A percentile compares a stretch with the other conserved stretches of the same genome.
Evolutionary conservation across 192 early-diverging fungal species (phyloP).

Genomic region (Coemansia guatemalensis): DNA sequence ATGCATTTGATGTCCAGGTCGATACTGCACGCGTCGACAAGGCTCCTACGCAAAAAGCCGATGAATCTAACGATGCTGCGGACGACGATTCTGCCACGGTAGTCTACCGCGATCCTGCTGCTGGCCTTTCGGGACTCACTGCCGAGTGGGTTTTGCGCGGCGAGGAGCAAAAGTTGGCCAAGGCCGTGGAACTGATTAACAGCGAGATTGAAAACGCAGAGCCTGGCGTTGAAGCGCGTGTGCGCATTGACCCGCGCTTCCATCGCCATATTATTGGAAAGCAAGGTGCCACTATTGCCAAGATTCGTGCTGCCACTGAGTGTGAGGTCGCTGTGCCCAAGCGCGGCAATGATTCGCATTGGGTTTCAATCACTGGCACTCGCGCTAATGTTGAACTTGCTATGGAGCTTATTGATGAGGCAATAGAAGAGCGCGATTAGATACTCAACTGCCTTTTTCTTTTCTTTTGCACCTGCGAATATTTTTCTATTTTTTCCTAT

Average conservation of each 20-base stretch:
- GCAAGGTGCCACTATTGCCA: conserved; percentile 66
- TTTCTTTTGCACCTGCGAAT: too few relatives aligned
- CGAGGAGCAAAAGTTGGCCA: conserved; percentile 53
- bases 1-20: conserved; percentile 62
- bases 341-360: conserved; percentile 26
- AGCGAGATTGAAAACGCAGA: conserved; percentile 11
- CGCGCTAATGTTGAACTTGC: conserved; percentile 30
- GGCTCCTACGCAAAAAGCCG: conserved; percentile 49
- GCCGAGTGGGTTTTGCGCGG: conserved; percentile 59
- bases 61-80: conserved; percentile 30
- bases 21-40: conserved; percentile 48
- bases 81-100: conserved; percentile 15
- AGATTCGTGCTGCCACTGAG: conserved; percentile 65
- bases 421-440: conserved; percentile 43
- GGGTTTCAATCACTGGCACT: conserved; percentile 32
- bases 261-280: conserved; percentile 77
- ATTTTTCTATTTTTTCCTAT: too few relatives aligned
- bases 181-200: conserved; percentile 34
- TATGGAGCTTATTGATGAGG: conserved; percentile 33
- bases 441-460: too few relatives aligned
- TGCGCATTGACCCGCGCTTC: conserved; percentile 50
- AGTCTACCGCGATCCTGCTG: conserved; percentile 24
- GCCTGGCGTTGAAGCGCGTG: conserved; percentile 30
- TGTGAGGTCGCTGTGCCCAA: conserved; percentile 66
- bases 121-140: conserved; percentile 12